Percentiles rank a stretch among this genome's conserved stretches.
Evolutionary conservation across 2,329 filamentous ascomycete genomes (phyloP).

Genomic region (Trichophaea hybrida): DNA sequence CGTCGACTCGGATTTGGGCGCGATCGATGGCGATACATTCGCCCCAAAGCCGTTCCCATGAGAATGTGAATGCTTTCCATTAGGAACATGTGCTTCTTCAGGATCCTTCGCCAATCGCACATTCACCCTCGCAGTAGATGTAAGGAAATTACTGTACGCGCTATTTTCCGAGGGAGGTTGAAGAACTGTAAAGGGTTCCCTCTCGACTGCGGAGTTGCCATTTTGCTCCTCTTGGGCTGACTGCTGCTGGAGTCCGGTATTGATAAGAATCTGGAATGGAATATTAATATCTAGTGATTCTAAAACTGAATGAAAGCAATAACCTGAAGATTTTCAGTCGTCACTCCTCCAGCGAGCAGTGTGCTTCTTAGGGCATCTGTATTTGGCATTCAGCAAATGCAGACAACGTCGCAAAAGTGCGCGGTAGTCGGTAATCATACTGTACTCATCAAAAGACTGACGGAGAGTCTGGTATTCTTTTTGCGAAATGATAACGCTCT

Average conservation of each 20-base stretch:
- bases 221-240: background rate
- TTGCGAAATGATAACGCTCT: background rate
- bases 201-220: background rate
- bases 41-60: background rate
- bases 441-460: background rate
- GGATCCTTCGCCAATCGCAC: background rate
- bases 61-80: background rate
- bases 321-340: slow-evolving; percentile 16
- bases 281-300: background rate
- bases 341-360: slow-evolving; percentile 21
- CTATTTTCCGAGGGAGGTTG: too few relatives aligned
- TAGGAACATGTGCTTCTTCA: background rate
- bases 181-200: background rate
- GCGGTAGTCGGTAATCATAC: background rate
- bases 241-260: slow-evolving; percentile 5
- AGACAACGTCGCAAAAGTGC: background rate
- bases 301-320: background rate
- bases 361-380: slow-evolving; percentile 17
- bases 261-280: slow-evolving; percentile 16
- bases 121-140: background rate
- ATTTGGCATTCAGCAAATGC: background rate
- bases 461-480: background rate
- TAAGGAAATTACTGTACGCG: background rate
- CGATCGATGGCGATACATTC: background rate
- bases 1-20: background rate